Evolutionary conservation across 441 rosid species (phyloP), one percentile per base, ranked within the genome.

Genomic region (Macaranga tanarius): DNA sequence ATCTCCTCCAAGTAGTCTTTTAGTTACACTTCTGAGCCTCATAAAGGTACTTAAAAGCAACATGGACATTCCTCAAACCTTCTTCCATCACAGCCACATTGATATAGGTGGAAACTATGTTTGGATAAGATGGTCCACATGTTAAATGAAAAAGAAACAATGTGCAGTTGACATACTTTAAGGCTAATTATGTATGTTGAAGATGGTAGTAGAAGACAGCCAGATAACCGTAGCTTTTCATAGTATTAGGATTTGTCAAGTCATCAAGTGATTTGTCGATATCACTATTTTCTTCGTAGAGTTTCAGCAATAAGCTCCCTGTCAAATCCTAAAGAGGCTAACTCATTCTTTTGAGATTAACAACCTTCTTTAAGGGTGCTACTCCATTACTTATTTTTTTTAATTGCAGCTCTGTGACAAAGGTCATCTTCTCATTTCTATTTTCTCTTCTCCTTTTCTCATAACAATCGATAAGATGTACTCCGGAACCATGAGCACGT

Each of bases 51-150:
- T 91, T 78, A 52, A 90, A 89, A 69, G 95, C 89, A 75, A 88
- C 82, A 73, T 90, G 88, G 63, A 83, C 91, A 69, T 88, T 88
- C 69, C 92, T 89, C 79, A 85, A 80, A 67, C 91, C 90, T 77
- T 90, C 92, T 81, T 90, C 92, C 95, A 90, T 90, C 92, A 88
- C 88, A 61, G 95, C 88, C 67, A 90, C 89, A 72, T 90, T 90
- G 79, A 88, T 88, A 76, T 86, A 86, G 26, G 95, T 90, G 38
- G 92, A 91, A 23, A 91, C 92, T 3, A 87, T 86, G 75, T 90
- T 88, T 26, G 95, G 95, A 79, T 90, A 92, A 73, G 91, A 88
- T 63, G 85, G 82, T 31, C 92, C 91, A 19, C 91, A 88, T 26
- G 91, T 85, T 75, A 86, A 82, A 80, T 88, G 90, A 75, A 90